Percentiles rank a stretch among this genome's conserved stretches.
Conservation (phyloP, 345 rosid species). For the Erysimum cheiranthoides region DNA sequence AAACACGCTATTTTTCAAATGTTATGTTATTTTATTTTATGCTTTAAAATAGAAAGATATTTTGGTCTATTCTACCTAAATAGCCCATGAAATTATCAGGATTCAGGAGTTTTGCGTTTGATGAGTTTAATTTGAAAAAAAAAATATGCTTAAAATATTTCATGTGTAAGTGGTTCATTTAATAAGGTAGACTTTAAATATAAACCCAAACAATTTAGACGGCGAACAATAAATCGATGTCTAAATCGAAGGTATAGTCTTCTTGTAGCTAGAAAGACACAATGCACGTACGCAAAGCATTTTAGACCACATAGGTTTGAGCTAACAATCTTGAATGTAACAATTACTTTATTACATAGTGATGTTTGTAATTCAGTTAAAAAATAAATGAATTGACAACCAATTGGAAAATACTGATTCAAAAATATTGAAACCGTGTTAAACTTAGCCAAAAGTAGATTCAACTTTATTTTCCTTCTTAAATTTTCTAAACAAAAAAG, state of each 20-base stretch:
- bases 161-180: not conserved
- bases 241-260: not conserved
- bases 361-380: slow-evolving; percentile 19
- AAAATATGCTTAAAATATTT: not conserved
- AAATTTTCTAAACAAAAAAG: slow-evolving; percentile 6
- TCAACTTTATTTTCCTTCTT: slow-evolving; percentile 2
- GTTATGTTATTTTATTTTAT: not conserved
- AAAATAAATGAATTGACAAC: slow-evolving; percentile 6
- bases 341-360: slow-evolving; percentile 28
- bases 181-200: not conserved
- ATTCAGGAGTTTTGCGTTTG: too few species aligned
- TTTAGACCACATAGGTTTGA: slow-evolving; percentile 28
- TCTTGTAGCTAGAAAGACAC: slow-evolving; percentile 1
- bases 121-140: not conserved
- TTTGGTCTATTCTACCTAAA: too few species aligned
- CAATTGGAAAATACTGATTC: not conserved
- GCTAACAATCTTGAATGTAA: not conserved
- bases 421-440: not conserved
- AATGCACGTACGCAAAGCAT: slow-evolving; percentile 1
- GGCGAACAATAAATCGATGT: not conserved
- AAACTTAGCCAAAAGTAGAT: not conserved
- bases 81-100: too few species aligned
- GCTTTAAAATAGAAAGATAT: too few species aligned
- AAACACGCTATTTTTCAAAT: not conserved
- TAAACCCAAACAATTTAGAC: not conserved